Percentiles rank a stretch among this genome's conserved stretches.
phyloP scores from a whole-genome alignment of 495 filamentous ascomycete genomes.

The Penicillium soppii region DNA sequence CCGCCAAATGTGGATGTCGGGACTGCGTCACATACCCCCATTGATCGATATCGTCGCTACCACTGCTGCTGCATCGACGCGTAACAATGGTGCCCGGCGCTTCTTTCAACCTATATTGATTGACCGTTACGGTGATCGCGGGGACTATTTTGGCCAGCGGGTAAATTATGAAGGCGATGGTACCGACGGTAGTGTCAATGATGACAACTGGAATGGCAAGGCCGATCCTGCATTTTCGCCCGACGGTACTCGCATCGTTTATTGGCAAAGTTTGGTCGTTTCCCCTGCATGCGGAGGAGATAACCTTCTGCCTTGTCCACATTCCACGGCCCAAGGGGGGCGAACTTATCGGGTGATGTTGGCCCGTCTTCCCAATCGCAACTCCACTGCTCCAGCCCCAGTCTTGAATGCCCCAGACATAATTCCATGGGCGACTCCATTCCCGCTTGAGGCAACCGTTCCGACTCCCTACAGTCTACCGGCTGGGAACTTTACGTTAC shows the following conservation, averaged over 20 bases:
- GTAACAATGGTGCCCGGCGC: constrained; percentile 22
- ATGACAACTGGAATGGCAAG: constrained; percentile 25
- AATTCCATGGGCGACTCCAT: constrained; percentile 17
- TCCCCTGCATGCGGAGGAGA: constrained; percentile 16
- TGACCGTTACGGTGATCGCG: constrained; percentile 19
- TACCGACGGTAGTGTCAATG: constrained; percentile 16
- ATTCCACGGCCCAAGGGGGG: constrained; percentile 15
- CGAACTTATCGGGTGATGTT: constrained; percentile 20
- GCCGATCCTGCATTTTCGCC: constrained; percentile 26
- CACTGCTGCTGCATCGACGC: constrained; percentile 14
- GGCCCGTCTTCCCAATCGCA: constrained; percentile 8
- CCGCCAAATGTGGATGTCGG: constrained; percentile 25
- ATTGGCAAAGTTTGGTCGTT: constrained; percentile 15
- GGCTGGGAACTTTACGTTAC: constrained; percentile 10
- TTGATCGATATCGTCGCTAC: constrained; percentile 16
- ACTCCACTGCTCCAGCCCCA: background rate
- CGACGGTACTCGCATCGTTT: constrained; percentile 22
- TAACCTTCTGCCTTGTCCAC: constrained; percentile 18
- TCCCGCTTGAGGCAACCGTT: background rate
- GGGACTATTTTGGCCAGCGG: constrained; percentile 22
- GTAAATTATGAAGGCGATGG: constrained; percentile 20
- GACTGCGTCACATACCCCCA: constrained; percentile 20
- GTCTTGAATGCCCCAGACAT: constrained; percentile 5
- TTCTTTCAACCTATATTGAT: constrained; percentile 25
- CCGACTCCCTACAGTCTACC: background rate